These are phyloP conservation scores for Solanum piurae DNA, from an alignment of 257 asterid genomes.

Conservation along the genomic window DNA sequence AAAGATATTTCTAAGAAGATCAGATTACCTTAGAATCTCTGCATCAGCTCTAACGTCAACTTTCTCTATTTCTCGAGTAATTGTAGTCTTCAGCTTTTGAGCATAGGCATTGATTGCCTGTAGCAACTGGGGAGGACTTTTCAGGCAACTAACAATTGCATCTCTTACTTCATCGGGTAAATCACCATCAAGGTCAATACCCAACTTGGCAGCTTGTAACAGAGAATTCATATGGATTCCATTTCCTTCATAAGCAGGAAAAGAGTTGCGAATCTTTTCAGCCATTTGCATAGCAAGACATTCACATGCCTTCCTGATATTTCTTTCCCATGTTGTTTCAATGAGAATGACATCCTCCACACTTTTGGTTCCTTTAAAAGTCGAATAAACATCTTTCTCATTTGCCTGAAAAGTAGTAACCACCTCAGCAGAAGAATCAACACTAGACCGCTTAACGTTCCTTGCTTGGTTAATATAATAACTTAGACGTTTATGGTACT, in stretches of 20 bases:
- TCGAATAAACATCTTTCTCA: constrained; percentile 38
- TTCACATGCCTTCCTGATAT: constrained; percentile 83
- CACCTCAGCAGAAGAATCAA: constrained; percentile 49
- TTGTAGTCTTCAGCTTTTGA: constrained; percentile 55
- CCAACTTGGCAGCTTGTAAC: constrained; percentile 63
- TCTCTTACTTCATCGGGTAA: constrained; percentile 61
- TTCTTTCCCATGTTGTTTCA: constrained; percentile 81
- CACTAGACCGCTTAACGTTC: constrained; percentile 57
- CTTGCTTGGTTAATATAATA: constrained; percentile 78
- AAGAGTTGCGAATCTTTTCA: constrained; percentile 62
- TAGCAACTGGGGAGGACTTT: constrained; percentile 79
- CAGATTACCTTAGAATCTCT: constrained; percentile 72
- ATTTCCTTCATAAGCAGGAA: constrained; percentile 93
- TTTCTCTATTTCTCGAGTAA: constrained; percentile 68
- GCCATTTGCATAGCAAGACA: constrained; percentile 59
- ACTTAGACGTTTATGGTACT: constrained; percentile 81
- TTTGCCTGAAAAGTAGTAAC: constrained; percentile 64
- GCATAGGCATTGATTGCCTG: constrained; percentile 76
- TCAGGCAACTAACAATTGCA: constrained; percentile 57
- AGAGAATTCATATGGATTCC: constrained; percentile 74
- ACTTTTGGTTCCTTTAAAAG: constrained; percentile 45
- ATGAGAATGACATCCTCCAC: constrained; percentile 70
- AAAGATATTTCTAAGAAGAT: not conserved
- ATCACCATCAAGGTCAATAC: constrained; percentile 65
- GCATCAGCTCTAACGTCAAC: constrained; percentile 93